Evolutionary conservation across 352 stramenopile genomes (phyloP).

Genomic region (Phytophthora macrochlamydospora): DNA sequence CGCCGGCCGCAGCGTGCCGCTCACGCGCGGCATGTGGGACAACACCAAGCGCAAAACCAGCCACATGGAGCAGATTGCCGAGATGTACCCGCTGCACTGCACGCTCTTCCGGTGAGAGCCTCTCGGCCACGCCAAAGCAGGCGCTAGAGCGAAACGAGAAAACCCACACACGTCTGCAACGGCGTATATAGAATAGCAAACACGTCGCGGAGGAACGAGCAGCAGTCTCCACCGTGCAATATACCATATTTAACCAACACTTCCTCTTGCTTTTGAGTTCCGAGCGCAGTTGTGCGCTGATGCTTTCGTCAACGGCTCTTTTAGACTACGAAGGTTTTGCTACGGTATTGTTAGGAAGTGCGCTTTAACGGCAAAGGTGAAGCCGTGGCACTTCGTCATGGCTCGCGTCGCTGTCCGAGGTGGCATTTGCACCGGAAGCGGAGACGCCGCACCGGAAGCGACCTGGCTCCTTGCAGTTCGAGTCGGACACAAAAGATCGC

Average conservation of each 20-base stretch:
- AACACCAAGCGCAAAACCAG: slow-evolving; percentile 52
- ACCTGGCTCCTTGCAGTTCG: background rate
- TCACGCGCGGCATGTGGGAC: slow-evolving; percentile 63
- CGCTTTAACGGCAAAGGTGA: background rate
- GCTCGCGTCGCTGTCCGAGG: background rate
- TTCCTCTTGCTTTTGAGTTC: background rate
- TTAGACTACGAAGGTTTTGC: too few relatives aligned
- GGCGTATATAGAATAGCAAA: slow-evolving; percentile 23
- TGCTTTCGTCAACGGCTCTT: too few relatives aligned
- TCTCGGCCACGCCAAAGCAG: slow-evolving; percentile 1
- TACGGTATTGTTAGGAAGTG: too few relatives aligned
- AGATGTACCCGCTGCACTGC: slow-evolving; percentile 47
- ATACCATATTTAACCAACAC: slow-evolving; percentile 29
- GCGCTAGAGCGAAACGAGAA: background rate
- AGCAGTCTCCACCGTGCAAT: slow-evolving; percentile 11
- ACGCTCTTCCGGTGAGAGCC: slow-evolving; percentile 36
- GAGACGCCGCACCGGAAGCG: too few relatives aligned
- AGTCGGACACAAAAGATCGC: too few relatives aligned
- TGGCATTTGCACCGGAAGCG: background rate
- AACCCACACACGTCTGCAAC: background rate
- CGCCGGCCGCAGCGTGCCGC: slow-evolving; percentile 58
- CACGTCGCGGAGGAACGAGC: slow-evolving; percentile 8
- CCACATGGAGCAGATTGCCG: slow-evolving; percentile 58
- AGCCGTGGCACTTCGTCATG: background rate
- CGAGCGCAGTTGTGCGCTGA: too few relatives aligned